These are phyloP conservation scores for Taphrina populina DNA, from an alignment of 1,139 yeast species.

Conservation along the genomic window DNA sequence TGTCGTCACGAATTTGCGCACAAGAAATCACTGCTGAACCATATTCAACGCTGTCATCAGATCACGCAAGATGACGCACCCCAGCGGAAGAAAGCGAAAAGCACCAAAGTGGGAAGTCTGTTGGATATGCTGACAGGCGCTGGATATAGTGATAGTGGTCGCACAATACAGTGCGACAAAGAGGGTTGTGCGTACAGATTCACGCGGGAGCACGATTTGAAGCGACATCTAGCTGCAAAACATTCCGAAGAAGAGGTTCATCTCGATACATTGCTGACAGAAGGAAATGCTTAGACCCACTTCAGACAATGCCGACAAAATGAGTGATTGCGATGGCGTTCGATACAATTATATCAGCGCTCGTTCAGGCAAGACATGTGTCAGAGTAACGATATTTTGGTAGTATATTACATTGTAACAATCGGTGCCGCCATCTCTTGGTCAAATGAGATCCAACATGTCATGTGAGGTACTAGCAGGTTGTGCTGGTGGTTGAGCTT, in stretches of 20 bases:
- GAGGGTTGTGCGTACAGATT: slow-evolving; percentile 46
- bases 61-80: not conserved
- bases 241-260: no score
- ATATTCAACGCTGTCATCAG: slow-evolving; percentile 32
- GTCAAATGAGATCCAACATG: slow-evolving; percentile 14
- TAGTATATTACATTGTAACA: no score
- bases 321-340: no score
- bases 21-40: slow-evolving; percentile 38
- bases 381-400: no score
- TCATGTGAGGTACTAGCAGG: not conserved
- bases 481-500: not conserved
- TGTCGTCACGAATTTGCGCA: slow-evolving; percentile 40
- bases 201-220: slow-evolving; percentile 47
- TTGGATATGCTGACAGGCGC: slow-evolving; percentile 47
- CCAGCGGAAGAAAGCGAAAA: slow-evolving; percentile 17
- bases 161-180: slow-evolving; percentile 44
- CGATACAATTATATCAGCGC: no score
- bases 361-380: no score
- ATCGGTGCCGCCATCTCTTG: no score
- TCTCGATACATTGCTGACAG: no score
- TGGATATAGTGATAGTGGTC: slow-evolving; percentile 43
- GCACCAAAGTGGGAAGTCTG: slow-evolving; percentile 37
- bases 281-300: no score
- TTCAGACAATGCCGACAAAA: no score
- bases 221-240: slow-evolving; percentile 44